Base-by-base conservation (phyloP, 164 flowering plant genomes). In the Vitis amurensis region DNA sequence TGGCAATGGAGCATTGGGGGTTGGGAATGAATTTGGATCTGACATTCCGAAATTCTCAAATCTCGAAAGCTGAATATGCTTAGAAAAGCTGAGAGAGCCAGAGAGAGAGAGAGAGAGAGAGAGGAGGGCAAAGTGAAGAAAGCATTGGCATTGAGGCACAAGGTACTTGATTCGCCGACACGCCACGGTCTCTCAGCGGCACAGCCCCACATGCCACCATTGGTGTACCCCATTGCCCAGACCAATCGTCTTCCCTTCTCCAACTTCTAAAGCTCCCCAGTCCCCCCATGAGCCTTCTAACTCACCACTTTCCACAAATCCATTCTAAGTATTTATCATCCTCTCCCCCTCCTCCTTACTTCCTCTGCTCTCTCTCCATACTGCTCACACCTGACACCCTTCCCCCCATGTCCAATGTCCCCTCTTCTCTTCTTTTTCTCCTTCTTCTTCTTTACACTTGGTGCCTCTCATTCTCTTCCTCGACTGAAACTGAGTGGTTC, bases 231-330 rank as follows among this genome's bases (percentile, higher is more conserved):
- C 76, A 72, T 79, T 86, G 82, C 79, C 49, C 79, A 76, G 90
- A 89, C 94, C 85, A 80, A 59, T 73, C 73, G 64, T 86, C 90
- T 73, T 63, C 77, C 10, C 70, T 80, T 84, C 79, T 50, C 84
- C 70, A 66, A 65, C 74, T 83, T 73, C 87, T 63, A 82, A 64
- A 63, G 4, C 29, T 30, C 51, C 29, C 12, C 12, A 23, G 27
- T 9, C 49, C 15, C n/a, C 64, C 27, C 53, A 50, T 6, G 30
- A 66, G 6, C 60, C 56, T n/a, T 8, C 59, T 65, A 31, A 8
- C 61, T 63, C n/a, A 11, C 11, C 63, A 16, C 50, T 16, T 50
- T 50, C 64, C 2, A 11, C 61, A 23, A 23, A 23, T 15, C 49
- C 31, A 37, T 37, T 37, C 44, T 0, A 3, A 37, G 44, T 37